Percentiles rank a stretch among this genome's conserved stretches.
Conservation (phyloP, 441 rosid species). For the Erysimum pusillum region DNA sequence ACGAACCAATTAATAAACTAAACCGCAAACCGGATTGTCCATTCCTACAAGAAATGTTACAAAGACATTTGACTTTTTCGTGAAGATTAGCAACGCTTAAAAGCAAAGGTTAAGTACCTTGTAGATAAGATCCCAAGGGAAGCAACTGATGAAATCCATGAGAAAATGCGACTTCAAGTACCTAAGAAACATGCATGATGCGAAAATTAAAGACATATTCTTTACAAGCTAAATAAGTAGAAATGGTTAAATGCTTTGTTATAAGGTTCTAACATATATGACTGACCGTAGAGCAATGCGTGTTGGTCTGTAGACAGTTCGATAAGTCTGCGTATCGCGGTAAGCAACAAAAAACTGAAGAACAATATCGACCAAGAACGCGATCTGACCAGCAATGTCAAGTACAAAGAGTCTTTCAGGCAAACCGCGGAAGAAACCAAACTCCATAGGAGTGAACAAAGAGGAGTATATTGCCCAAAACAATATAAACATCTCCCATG, state of each 20-base stretch:
- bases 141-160: conserved; percentile 77
- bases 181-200: conserved; percentile 49
- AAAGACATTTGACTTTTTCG: not conserved
- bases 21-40: not conserved
- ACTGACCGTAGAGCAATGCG: conserved; percentile 80
- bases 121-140: conserved; percentile 95
- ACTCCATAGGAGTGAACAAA: conserved; percentile 95
- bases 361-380: conserved; percentile 82
- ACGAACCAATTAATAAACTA: not conserved
- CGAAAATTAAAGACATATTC: not conserved
- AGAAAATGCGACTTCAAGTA: conserved; percentile 84
- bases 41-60: not conserved
- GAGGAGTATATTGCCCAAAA: conserved; percentile 96
- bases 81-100: not conserved
- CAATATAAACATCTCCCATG: conserved; percentile 81
- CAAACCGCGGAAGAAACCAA: conserved; percentile 93
- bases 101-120: conserved; percentile 56
- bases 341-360: conserved; percentile 78
- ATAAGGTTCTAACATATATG: not conserved
- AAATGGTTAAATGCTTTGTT: not conserved
- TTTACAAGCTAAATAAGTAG: not conserved
- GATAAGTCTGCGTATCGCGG: conserved; percentile 73
- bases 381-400: conserved; percentile 86
- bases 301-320: conserved; percentile 65
- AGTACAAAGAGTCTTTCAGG: conserved; percentile 76